Evolutionary conservation across 176 grass and related monocot genomes (phyloP).

Genomic region (Typha latifolia): DNA sequence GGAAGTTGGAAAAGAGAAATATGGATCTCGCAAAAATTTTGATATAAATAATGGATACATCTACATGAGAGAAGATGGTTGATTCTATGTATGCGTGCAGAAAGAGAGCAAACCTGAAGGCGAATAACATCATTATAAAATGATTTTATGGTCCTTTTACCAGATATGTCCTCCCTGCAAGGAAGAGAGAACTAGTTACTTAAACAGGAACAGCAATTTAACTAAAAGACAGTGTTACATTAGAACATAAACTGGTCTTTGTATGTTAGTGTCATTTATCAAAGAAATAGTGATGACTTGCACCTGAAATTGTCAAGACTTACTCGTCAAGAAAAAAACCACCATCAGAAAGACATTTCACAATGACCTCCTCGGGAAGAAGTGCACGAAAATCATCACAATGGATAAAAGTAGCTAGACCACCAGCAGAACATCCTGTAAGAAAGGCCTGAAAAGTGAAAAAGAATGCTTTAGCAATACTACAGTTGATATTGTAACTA

Average conservation of each 20-base stretch:
- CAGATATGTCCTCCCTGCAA: slow-evolving; percentile 57
- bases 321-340: slow-evolving; percentile 73
- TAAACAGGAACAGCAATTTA: not conserved
- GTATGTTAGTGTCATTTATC: not conserved
- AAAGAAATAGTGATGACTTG: too few species aligned
- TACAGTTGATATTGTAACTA: not conserved
- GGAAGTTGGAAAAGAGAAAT: not conserved
- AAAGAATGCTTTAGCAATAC: too few species aligned
- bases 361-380: slow-evolving; percentile 25
- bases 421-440: slow-evolving; percentile 79
- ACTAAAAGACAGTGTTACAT: slow-evolving; percentile 3
- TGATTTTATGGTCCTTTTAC: slow-evolving; percentile 36
- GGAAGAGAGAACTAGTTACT: too few species aligned
- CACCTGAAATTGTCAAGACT: slow-evolving; percentile 12
- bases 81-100: not conserved
- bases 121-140: slow-evolving; percentile 36
- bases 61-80: not conserved
- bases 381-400: slow-evolving; percentile 52
- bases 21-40: not conserved
- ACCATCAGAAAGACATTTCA: slow-evolving; percentile 78
- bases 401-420: slow-evolving; percentile 53
- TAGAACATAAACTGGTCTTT: not conserved
- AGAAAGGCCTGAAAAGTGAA: slow-evolving; percentile 49
- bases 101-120: slow-evolving; percentile 48
- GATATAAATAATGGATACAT: not conserved